These are phyloP conservation scores for Pouteria glomerata DNA, from an alignment of 148 eudicot species.

Conservation along the genomic window DNA sequence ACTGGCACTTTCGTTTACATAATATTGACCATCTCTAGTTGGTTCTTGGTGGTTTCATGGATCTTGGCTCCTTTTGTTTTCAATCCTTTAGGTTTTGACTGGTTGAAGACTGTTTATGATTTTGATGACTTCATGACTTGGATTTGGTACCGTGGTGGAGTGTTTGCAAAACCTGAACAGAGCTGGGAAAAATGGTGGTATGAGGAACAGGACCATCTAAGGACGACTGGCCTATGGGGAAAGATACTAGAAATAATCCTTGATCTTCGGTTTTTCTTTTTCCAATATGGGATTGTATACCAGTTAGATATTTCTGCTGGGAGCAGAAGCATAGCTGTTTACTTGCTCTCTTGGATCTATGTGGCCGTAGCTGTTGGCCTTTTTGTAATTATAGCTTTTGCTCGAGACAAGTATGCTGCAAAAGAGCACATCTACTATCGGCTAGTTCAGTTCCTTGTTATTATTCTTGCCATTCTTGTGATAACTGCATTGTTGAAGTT, in stretches of 20 bases:
- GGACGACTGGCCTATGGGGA: slow-evolving; percentile 86
- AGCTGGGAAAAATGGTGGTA: slow-evolving; percentile 97
- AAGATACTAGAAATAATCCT: slow-evolving; percentile 67
- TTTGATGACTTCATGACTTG: slow-evolving; percentile 87
- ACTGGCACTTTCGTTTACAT: slow-evolving; percentile 74
- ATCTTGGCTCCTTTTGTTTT: slow-evolving; percentile 82
- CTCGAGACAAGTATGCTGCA: slow-evolving; percentile 71
- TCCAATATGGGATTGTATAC: slow-evolving; percentile 91
- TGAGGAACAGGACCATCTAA: slow-evolving; percentile 91
- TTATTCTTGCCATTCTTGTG: slow-evolving; percentile 45
- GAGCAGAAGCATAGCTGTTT: slow-evolving; percentile 65
- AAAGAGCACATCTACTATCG: slow-evolving; percentile 84
- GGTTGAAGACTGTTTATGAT: slow-evolving; percentile 91
- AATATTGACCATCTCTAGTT: slow-evolving; percentile 76
- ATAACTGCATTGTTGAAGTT: slow-evolving; percentile 59
- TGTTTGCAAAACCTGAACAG: slow-evolving; percentile 78
- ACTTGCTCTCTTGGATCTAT: slow-evolving; percentile 87
- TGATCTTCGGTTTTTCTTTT: slow-evolving; percentile 84
- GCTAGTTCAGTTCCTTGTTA: slow-evolving; percentile 72
- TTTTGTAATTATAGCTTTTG: slow-evolving; percentile 42
- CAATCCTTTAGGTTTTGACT: slow-evolving; percentile 91
- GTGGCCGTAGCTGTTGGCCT: slow-evolving; percentile 54
- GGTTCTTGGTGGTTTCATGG: slow-evolving; percentile 89
- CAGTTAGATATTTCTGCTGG: slow-evolving; percentile 70
- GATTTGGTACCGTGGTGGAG: slow-evolving; percentile 85